Base-by-base conservation (phyloP, 202 grass and related monocot species). In the Eragrostis tef region DNA sequence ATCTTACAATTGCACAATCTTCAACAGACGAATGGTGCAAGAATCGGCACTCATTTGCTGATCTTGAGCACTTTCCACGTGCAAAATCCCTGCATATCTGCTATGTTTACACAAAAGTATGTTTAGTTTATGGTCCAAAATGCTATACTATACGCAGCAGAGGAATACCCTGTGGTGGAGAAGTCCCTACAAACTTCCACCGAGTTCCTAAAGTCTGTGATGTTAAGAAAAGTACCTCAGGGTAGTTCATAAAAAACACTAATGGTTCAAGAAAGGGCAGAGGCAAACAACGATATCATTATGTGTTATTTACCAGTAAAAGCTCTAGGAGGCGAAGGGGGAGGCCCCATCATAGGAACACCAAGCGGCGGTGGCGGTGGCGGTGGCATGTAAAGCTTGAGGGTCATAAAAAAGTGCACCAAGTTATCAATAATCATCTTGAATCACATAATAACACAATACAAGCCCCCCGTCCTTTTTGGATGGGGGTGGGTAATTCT, bases 81-180 rank as follows among this genome's bases (percentile, higher is more conserved):
- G 84, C 47, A 70, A 88, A 88, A 86, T 88, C 91, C 81, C 86
- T 88, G 83, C 89, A 91, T 57, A 91, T 49, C 79, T 91, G 79
- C 67, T 46, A 71, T 39, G 9, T 66, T 54, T 80, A 71, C 54
- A 57, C 59, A 77, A 68, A 79, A 79, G 4, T 13, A 56, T 48
- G 52, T 20, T 79, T 26, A 79, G 72, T 61, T 62, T 14, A 2
- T 27, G 67, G 31, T 83, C 24, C 29, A 52, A 36, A 82, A 86
- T 72, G 26, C 22, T 62, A 46, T 83, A 39, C 5, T 39, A 61
- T 59, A 70, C 47, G 66, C 7, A 56, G 66, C 7, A 56, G 56
- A 58, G 21, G 57, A 48, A 83, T 17, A 71, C 69, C 46, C 36
- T 39, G 64, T 64, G n/a, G 19, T 74, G 71, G 41, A 27, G 78